Evolutionary conservation across 768 basidiomycete genomes (phyloP), one percentile per base, ranked within the genome.

Genomic region (Agrocybe chaxingu): DNA sequence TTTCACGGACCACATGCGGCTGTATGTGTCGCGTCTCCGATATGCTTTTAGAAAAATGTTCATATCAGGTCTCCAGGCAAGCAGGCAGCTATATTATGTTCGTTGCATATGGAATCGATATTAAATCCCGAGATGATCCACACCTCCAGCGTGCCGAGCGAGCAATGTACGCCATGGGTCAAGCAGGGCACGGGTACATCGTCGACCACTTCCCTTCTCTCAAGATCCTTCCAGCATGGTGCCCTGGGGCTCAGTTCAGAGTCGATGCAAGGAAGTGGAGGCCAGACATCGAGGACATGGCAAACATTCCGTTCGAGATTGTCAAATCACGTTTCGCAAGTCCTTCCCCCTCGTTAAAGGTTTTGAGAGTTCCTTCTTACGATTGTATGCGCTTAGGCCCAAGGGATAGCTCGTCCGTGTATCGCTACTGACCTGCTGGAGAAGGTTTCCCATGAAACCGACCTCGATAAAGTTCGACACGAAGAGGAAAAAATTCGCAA

Each of bases 191-290:
- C 16, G 67, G 68, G 3, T 76, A 69, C 49, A 60, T 74, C 7
- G 73, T 79, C 7, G 77, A 78, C 48, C 39, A 48, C 3, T 35
- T 71, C 16, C 66, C 70, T 1, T 19, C 60, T 10, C 52, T 71
- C 32, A 63, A 62, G 57, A 60, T 75, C 53, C 52, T 83, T 3
- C 82, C 82, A 0, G 52, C 60, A 38, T 84, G 80, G 81, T 61
- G 78, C 31, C 82, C 82, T 5, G 83, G 82, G 9, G 74, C 78
- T 0, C 69, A 69, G 0, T 85, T 82, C 70, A 71, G 76, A 59
- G 67, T 67, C 12, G 73, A 78, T 42, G 81, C 80, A 0, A 59
- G 33, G 3, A 51, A 53, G 3, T 82, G 80, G 81, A 62, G 61
- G 9, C 59, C 57, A 38, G 54, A 62, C 7, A 60, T 67, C 8